A percentile compares a stretch with the other conserved stretches of the same genome.
Evolutionary conservation across 495 filamentous ascomycete genomes (phyloP).

Genomic region (Glarea lozoyensis): DNA sequence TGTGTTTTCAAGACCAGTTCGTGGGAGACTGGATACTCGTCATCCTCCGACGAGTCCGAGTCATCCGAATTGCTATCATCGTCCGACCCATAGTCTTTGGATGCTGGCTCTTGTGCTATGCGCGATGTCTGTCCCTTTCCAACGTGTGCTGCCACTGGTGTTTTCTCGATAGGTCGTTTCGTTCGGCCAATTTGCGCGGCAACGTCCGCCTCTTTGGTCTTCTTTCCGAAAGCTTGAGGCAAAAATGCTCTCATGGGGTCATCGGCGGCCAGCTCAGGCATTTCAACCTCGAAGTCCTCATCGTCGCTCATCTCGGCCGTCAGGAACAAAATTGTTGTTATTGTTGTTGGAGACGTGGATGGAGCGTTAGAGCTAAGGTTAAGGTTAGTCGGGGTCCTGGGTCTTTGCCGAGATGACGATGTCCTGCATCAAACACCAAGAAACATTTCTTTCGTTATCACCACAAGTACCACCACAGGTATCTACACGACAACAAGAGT

Average conservation of each 20-base stretch:
- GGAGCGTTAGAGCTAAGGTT: too few relatives aligned
- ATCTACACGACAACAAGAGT: too few relatives aligned
- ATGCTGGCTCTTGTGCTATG: constrained; percentile 17
- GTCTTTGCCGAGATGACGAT: constrained; percentile 5
- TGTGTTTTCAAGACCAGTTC: constrained; percentile 89
- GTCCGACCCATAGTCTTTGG: constrained; percentile 31
- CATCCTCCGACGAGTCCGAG: constrained; percentile 59
- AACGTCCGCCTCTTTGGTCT: constrained; percentile 61
- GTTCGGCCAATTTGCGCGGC: constrained; percentile 70
- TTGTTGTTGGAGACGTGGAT: too few relatives aligned
- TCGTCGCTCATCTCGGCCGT: constrained; percentile 43
- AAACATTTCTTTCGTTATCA: background rate
- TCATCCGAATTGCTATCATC: constrained; percentile 47
- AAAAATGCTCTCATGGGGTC: constrained; percentile 77
- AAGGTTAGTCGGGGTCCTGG: too few relatives aligned
- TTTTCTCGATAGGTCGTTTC: constrained; percentile 44
- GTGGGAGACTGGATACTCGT: constrained; percentile 89
- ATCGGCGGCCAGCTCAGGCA: constrained; percentile 41
- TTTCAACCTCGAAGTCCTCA: constrained; percentile 51
- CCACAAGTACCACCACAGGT: too few relatives aligned
- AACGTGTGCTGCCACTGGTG: constrained; percentile 20
- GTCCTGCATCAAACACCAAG: background rate
- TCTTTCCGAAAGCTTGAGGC: constrained; percentile 81
- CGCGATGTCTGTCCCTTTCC: constrained; percentile 5
- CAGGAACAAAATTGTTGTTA: too few relatives aligned